Evolutionary conservation across 148 eudicot species (phyloP).

Genomic region (Arctostaphylos glauca): DNA sequence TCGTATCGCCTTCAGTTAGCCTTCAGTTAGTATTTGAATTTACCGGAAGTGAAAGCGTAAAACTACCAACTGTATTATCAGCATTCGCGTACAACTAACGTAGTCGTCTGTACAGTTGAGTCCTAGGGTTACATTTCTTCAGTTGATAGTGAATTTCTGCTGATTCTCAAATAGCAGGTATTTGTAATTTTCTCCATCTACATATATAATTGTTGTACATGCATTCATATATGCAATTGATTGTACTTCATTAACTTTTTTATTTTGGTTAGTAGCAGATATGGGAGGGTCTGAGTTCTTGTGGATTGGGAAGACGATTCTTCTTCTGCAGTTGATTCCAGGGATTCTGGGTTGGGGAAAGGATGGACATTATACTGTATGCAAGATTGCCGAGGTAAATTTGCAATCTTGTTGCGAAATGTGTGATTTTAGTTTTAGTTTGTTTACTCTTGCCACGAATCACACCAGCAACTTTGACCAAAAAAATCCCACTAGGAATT

Average conservation of each 20-base stretch:
- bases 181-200: not conserved
- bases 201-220: not conserved
- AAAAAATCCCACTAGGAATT: not conserved
- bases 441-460: not conserved
- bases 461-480: not conserved
- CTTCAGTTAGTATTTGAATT: not conserved
- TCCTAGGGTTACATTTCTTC: slow-evolving; percentile 17
- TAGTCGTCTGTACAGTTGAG: not conserved
- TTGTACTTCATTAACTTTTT: not conserved
- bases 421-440: not conserved
- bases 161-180: not conserved
- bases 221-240: not conserved
- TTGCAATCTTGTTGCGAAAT: not conserved
- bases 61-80: not conserved
- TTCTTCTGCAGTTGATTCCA: slow-evolving; percentile 45
- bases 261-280: slow-evolving; percentile 4
- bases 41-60: not conserved
- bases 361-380: slow-evolving; percentile 64
- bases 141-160: not conserved
- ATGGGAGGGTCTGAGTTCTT: slow-evolving; percentile 31
- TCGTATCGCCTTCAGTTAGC: not conserved
- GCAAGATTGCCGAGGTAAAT: slow-evolving; percentile 73
- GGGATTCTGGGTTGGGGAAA: slow-evolving; percentile 69
- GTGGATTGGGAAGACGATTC: slow-evolving; percentile 32
- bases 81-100: not conserved